Percentiles rank a stretch among this genome's conserved stretches.
These are phyloP conservation scores for Zizania palustris DNA, from an alignment of 202 grass and related monocot genomes.

Conservation along the genomic window DNA sequence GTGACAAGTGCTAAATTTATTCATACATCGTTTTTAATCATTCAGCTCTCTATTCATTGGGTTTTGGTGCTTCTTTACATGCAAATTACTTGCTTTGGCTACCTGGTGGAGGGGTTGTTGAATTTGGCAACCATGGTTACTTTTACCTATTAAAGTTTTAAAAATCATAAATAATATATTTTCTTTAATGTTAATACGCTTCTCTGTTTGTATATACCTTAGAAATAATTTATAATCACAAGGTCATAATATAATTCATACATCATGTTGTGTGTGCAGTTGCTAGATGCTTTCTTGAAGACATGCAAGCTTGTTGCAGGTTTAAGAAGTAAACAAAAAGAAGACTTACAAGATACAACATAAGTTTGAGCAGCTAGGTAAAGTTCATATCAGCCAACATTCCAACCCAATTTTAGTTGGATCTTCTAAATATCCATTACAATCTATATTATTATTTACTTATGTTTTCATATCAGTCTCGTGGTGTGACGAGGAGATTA, in stretches of 20 bases:
- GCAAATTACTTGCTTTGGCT: conserved; percentile 13
- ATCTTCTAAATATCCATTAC: conserved; percentile 26
- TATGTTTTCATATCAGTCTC: conserved; percentile 31
- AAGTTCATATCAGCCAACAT: conserved; percentile 7
- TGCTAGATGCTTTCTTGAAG: conserved; percentile 90
- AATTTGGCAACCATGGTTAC: conserved; percentile 27
- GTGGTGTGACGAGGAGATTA: background rate
- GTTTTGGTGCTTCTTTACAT: conserved; percentile 21
- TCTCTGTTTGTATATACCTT: background rate
- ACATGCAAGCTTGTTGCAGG: conserved; percentile 78
- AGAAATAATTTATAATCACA: conserved; percentile 16
- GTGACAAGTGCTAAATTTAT: conserved; percentile 32
- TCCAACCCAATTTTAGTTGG: conserved; percentile 10
- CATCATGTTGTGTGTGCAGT: conserved; percentile 52
- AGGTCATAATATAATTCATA: conserved; percentile 22
- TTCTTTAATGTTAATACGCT: conserved; percentile 13
- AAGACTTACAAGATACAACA: conserved; percentile 53
- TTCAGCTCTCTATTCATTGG: conserved; percentile 21
- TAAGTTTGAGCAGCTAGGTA: conserved; percentile 49
- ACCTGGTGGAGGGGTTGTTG: background rate
- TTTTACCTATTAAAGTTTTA: conserved; percentile 29
- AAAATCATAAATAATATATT: background rate
- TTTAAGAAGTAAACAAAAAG: conserved; percentile 62
- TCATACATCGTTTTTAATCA: conserved; percentile 24
- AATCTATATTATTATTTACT: conserved; percentile 8